Evolutionary conservation across 1,139 yeast species (phyloP), one percentile per base, ranked within the genome.

Genomic region (Pichia sp.): DNA sequence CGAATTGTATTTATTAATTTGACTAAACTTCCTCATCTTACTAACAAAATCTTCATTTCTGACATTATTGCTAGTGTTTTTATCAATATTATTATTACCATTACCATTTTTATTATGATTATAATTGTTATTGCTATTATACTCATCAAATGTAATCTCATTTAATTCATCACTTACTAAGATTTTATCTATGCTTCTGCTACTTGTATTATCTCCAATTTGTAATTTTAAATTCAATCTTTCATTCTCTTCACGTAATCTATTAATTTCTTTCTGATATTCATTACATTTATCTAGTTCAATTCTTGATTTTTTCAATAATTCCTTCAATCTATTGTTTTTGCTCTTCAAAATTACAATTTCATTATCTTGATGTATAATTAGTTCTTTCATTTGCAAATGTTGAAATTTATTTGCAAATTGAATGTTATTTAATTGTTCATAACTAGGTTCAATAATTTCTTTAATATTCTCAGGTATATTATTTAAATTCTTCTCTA

Each of bases 11-110:
- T 31, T 43, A 24, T 47, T 51, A 31, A 40, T 39, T n/a, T 50
- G 47, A 10, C 55, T 52, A 35, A 55, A 55, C 39, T 54, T 50
- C 24, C 55, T 58, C 26, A 58, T 44, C 26, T 58, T 57, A 31
- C 49, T 48, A 8, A 57, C 50, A 44, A 59, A 58, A 22, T 57
- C 51, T 20, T 45, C 46, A 37, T 49, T 50, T 36, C 42, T 49
- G 6, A 40, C 42, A 35, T 32, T 41, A 30, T 35, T 20, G 3
- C 31, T 38, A 31, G 30, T 35, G 23, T 20, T 27, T n/a, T 37
- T 37, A 4, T 16, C 33, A 10, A 11, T 27, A n/a, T 32, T 24
- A 6, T 35, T 26, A 25, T 35, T 28, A 16, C 41, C 38, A 12
- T 35, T 35, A 9, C 20, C 35, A 20, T 34, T 16, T 16, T 16